These are phyloP conservation scores for Sugiyamaella sp. DNA, from an alignment of 1,139 yeast genomes.

Conservation along the genomic window DNA sequence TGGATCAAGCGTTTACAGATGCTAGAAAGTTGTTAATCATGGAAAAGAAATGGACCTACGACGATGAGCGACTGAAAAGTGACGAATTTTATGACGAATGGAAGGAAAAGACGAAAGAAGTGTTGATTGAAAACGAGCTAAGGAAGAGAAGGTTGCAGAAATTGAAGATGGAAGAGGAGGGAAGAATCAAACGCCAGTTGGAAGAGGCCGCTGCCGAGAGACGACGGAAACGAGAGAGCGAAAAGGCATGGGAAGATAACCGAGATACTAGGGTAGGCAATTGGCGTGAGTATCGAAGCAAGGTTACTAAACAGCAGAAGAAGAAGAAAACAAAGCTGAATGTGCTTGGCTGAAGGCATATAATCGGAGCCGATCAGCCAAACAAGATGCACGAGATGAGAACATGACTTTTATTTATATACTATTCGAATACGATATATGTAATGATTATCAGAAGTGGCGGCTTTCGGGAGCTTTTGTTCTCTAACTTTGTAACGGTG, in stretches of 20 bases:
- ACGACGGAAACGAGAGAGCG: constrained; percentile 47
- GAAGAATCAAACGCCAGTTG: constrained; percentile 44
- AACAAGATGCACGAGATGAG: too few relatives aligned
- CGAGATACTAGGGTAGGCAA: constrained; percentile 60
- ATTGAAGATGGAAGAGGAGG: constrained; percentile 48
- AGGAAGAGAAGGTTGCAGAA: constrained; percentile 46
- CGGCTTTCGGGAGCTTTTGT: too few relatives aligned
- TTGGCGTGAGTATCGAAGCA: constrained; percentile 60
- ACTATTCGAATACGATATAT: too few relatives aligned
- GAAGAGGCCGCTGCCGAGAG: constrained; percentile 48
- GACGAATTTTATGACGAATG: constrained; percentile 48
- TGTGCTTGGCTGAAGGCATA: constrained; percentile 31
- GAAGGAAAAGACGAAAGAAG: constrained; percentile 47
- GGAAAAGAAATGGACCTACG: constrained; percentile 49
- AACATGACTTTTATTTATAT: neutral
- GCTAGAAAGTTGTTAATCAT: constrained; percentile 48
- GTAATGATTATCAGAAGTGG: too few relatives aligned
- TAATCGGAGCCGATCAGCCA: too few relatives aligned
- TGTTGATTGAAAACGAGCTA: constrained; percentile 50
- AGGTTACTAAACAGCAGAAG: constrained; percentile 49
- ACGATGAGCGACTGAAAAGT: constrained; percentile 45
- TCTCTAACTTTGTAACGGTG: too few relatives aligned
- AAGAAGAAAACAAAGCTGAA: constrained; percentile 43
- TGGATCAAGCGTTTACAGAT: constrained; percentile 50
- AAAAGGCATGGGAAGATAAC: constrained; percentile 63